Evolutionary conservation across 106 monocot genomes (phyloP).

Genomic region (Dioscorea dumetorum): DNA sequence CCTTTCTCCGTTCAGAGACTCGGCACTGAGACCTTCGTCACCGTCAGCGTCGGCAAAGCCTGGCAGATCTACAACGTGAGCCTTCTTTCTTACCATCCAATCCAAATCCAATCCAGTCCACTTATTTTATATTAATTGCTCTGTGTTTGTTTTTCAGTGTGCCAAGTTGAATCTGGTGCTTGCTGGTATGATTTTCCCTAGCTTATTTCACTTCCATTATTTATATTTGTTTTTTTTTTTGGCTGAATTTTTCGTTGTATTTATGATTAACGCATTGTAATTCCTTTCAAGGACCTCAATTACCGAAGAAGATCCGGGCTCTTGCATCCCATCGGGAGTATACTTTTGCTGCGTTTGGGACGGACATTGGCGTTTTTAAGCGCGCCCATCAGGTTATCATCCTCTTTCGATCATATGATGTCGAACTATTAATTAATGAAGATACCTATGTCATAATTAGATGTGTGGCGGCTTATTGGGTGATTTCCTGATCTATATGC

Average conservation of each 20-base stretch:
- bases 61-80: slow-evolving; percentile 87
- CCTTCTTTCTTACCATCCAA: neutral
- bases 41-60: slow-evolving; percentile 92
- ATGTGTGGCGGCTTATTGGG: no score
- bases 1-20: slow-evolving; percentile 86
- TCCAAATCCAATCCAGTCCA: no score
- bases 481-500: no score
- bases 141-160: slow-evolving; percentile 56
- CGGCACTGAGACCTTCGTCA: slow-evolving; percentile 89
- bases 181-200: slow-evolving; percentile 37
- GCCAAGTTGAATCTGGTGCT: slow-evolving; percentile 73
- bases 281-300: slow-evolving; percentile 64
- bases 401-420: no score
- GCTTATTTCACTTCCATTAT: no score
- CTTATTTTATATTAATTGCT: no score
- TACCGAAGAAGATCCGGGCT: slow-evolving; percentile 97
- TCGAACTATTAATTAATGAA: no score
- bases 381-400: slow-evolving; percentile 65
- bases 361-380: slow-evolving; percentile 72
- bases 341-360: slow-evolving; percentile 89
- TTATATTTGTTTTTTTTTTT: no score
- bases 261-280: neutral
- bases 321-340: slow-evolving; percentile 79
- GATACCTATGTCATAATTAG: no score
- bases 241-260: no score